phyloP scores from a whole-genome alignment of 2,329 filamentous ascomycete species.

The Ploettnerulaceae sp. region DNA sequence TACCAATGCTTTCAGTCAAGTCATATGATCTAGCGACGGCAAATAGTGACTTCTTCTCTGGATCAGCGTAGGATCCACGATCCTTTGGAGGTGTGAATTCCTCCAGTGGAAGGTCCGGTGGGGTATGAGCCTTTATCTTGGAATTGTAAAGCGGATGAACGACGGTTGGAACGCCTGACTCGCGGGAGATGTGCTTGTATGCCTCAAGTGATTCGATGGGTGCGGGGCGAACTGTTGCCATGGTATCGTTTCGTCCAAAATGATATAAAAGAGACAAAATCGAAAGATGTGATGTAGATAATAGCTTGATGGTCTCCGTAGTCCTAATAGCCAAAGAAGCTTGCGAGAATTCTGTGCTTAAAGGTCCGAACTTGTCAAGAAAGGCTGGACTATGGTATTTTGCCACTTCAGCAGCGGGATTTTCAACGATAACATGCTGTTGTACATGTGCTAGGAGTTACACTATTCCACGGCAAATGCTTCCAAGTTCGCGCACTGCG shows the following conservation, averaged over 20 bases:
- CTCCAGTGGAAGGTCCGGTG: slow-evolving; percentile 17
- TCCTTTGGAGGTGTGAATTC: slow-evolving; percentile 31
- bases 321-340: too few species aligned
- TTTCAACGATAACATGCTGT: too few species aligned
- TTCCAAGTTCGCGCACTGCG: too few species aligned
- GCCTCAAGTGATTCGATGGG: slow-evolving; percentile 22
- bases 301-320: too few species aligned
- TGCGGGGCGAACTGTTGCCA: slow-evolving; percentile 19
- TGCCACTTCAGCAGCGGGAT: too few species aligned
- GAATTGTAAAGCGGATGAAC: slow-evolving; percentile 25
- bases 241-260: slow-evolving; percentile 3
- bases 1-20: slow-evolving; percentile 41
- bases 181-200: slow-evolving; percentile 25
- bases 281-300: too few species aligned
- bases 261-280: too few species aligned
- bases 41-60: slow-evolving; percentile 41
- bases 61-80: slow-evolving; percentile 41
- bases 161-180: slow-evolving; percentile 22
- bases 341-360: too few species aligned
- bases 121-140: slow-evolving; percentile 19
- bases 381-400: too few species aligned
- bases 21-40: slow-evolving; percentile 37
- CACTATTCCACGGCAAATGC: too few species aligned
- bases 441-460: too few species aligned
- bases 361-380: too few species aligned